Evolutionary conservation across 306 rosid species (phyloP), one percentile per base, ranked within the genome.

Genomic region (Quercus gilva): DNA sequence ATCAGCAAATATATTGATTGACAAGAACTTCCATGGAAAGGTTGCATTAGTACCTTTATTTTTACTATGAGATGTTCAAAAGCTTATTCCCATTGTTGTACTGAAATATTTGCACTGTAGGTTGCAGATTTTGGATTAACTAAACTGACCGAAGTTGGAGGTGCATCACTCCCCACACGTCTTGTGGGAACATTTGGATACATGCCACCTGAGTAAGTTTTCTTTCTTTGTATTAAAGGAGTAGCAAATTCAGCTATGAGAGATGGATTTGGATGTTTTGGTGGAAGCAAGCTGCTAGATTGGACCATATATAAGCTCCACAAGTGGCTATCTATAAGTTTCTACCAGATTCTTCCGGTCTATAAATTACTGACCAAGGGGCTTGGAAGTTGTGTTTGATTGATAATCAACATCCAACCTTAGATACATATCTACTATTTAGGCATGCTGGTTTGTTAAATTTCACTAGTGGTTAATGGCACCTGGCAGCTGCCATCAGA

Each of bases 71-170:
- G 26, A 55, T 79, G 67, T 51, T 49, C 51, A 51, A 52, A 80
- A 52, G 68, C 78, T 71, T 76, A 51, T 87, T 82, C 55, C 8
- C 55, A 56, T 80, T 8, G 80, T 60, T 55, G 8, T 20, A 78
- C 69, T 79, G 68, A 74, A 68, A 73, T 58, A 6, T 19, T 69
- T 19, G 63, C 2, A 14, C 52, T 87, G 64, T 86, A 95, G 99
- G 98, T 95, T 88, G 99, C 99, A 76, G 99, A 90, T 87, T 95
- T 95, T 86, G 98, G 98, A 70, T 85, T 92, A 71, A 89, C 99
- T 31, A 95, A 93, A 82, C 85, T 95, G 79, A 89, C 99, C 17
- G 97, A 95, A 89, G 97, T 91, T 73, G 96, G 98, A 75, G 84
- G 94, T 81, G 63, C 92, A 6, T 91, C 98, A 49, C 83, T 93